Percentiles rank a stretch among this genome's conserved stretches.
phyloP scores from a whole-genome alignment of 768 basidiomycete species.

The Glaciozyma martinii region DNA sequence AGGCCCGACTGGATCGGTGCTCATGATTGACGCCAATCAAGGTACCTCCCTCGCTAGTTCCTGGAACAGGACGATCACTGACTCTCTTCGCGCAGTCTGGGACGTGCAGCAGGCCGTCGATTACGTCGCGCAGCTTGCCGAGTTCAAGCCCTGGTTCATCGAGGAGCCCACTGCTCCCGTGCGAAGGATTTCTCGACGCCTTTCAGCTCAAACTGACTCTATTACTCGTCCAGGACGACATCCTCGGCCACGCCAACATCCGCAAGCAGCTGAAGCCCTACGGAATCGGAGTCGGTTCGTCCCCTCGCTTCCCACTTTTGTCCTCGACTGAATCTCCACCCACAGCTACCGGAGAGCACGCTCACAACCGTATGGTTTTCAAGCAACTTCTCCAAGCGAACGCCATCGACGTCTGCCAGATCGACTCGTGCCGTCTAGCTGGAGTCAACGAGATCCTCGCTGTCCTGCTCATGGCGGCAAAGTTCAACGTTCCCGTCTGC shows the following conservation, averaged over 20 bases:
- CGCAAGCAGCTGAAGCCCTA: constrained; percentile 55
- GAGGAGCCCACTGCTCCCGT: constrained; percentile 82
- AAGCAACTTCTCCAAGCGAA: constrained; percentile 79
- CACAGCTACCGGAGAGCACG: constrained; percentile 80
- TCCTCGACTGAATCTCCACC: not conserved
- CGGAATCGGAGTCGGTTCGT: constrained; percentile 60
- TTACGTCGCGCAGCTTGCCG: constrained; percentile 68
- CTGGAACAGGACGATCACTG: not conserved
- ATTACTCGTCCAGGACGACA: constrained; percentile 51
- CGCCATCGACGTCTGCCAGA: constrained; percentile 90
- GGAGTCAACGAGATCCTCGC: constrained; percentile 90
- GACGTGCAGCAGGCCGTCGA: constrained; percentile 88
- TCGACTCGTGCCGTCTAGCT: constrained; percentile 86
- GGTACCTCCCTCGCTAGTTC: not conserved
- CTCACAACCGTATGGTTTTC: constrained; percentile 90
- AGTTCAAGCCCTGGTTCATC: constrained; percentile 90
- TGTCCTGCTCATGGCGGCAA: constrained; percentile 81
- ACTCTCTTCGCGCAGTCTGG: constrained; percentile 51
- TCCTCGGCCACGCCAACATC: constrained; percentile 72
- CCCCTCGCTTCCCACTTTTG: not conserved
- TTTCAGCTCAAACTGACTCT: not conserved
- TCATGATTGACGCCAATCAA: constrained; percentile 98
- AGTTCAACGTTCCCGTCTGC: constrained; percentile 49
- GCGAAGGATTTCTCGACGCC: not conserved
- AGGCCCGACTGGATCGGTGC: constrained; percentile 81